Percentiles rank a stretch among this genome's conserved stretches.
phyloP scores from a whole-genome alignment of 805 yeast genomes.

The Suhomyces pyralidae region DNA sequence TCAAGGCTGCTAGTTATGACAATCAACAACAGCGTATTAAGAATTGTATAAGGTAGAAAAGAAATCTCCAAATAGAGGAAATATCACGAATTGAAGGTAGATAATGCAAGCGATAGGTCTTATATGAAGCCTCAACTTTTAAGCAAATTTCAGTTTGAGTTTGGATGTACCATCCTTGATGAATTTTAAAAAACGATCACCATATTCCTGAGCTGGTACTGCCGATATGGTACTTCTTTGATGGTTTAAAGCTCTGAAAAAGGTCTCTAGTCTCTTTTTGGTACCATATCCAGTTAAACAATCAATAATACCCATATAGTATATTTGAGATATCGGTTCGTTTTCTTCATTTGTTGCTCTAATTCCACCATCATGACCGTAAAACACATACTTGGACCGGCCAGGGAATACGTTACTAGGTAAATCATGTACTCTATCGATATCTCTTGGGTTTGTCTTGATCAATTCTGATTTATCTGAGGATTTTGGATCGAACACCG shows the following conservation, averaged over 20 bases:
- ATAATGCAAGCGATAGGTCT: not conserved
- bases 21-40: not conserved
- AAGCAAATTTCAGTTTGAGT: conserved; percentile 4
- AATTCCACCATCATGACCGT: conserved; percentile 82
- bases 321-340: conserved; percentile 63
- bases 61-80: not conserved
- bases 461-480: conserved; percentile 36
- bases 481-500: conserved; percentile 45
- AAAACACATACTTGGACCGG: conserved; percentile 56
- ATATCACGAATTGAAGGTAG: not conserved
- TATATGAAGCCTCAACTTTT: not conserved
- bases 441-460: conserved; percentile 45
- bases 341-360: conserved; percentile 64
- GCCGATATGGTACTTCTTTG: conserved; percentile 75
- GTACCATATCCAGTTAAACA: conserved; percentile 80
- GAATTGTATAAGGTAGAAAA: not conserved
- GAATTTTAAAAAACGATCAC: conserved; percentile 77
- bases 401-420: conserved; percentile 45
- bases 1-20: not conserved
- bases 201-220: conserved; percentile 86
- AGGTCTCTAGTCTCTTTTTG: conserved; percentile 77
- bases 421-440: conserved; percentile 40
- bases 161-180: conserved; percentile 38
- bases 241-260: conserved; percentile 73
- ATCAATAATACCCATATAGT: conserved; percentile 91